A percentile compares a stretch with the other conserved stretches of the same genome.
phyloP scores from a whole-genome alignment of 306 rosid genomes.

The Dicorynia guianensis region DNA sequence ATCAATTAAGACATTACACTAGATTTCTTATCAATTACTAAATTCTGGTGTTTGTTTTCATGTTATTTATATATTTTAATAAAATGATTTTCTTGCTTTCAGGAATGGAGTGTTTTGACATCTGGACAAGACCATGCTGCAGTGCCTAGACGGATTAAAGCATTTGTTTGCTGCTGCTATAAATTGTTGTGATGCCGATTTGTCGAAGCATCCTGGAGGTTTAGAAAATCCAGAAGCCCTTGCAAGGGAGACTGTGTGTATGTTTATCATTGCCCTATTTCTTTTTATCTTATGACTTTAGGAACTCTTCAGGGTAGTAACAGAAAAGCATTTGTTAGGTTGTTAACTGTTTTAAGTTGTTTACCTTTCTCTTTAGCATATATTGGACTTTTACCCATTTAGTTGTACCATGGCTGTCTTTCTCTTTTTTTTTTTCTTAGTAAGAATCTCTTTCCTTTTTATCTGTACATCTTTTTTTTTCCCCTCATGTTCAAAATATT shows the following conservation, averaged over 20 bases:
- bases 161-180: conserved; percentile 46
- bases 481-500: conserved; percentile 7
- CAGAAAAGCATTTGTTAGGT: conserved; percentile 11
- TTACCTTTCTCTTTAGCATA: not conserved
- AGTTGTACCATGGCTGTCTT: not conserved
- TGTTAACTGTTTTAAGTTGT: not conserved
- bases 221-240: conserved; percentile 69
- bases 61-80: not conserved
- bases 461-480: conserved; percentile 6
- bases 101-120: conserved; percentile 75
- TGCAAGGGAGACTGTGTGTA: conserved; percentile 81
- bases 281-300: conserved; percentile 23
- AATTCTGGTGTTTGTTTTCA: not conserved
- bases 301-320: conserved; percentile 24
- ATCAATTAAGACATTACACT: not conserved
- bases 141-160: conserved; percentile 73
- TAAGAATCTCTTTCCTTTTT: conserved; percentile 4
- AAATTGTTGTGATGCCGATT: conserved; percentile 55
- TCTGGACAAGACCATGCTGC: conserved; percentile 59
- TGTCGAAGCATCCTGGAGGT: conserved; percentile 47
- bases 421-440: not conserved
- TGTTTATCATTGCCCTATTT: conserved; percentile 40
- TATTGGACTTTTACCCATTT: not conserved
- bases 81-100: conserved; percentile 28
- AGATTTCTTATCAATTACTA: not conserved